Base-by-base conservation (phyloP, 1,284 basidiomycete species). In the Rhodotorula sp. region DNA sequence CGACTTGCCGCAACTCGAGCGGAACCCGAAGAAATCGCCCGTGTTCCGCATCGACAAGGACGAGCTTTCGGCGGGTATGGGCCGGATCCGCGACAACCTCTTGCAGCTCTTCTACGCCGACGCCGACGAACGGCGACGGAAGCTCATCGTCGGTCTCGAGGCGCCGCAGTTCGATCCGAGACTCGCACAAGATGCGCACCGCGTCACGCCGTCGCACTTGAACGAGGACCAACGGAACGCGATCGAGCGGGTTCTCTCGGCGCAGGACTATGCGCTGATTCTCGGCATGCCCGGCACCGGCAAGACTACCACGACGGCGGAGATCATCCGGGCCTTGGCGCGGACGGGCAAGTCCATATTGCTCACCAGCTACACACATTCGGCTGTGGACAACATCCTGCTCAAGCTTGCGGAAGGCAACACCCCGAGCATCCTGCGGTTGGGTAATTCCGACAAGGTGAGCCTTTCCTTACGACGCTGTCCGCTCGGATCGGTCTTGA, bases 211-310 rank as follows among this genome's bases (percentile, higher is more conserved):
- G 0, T 70, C 78, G 2, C 75, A 81, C 47, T 85, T 98, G 21
- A 98, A 98, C 79, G 78, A 81, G 0, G 89, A 90, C 72, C 97
- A 99, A 82, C 80, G 84, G 59, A 81, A 81, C 3, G 95, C 94
- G 0, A 86, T 97, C 79, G 81, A 83, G 46, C 90, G 88, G 73
- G 91, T 91, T 3, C 81, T 98, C 23, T 83, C 85, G 3, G 92
- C 96, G 0, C 84, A 88, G 71, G 95, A 99, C 81, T 99, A 97
- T 80, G 89, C 94, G 1, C 83, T 98, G 59, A 87, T 99, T 47
- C 85, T 98, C 8, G 97, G 96, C 34, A 98, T 99, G 97, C 96
- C 96, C 3, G 96, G 96, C 0, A 98, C 97, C 3, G 96, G 96
- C 15, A 99, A 99, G 83, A 97, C 96, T 49, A 97, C 94, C 0